Conservation (phyloP, 176 grass and related monocot genomes). For the Oryza coarctata region DNA sequence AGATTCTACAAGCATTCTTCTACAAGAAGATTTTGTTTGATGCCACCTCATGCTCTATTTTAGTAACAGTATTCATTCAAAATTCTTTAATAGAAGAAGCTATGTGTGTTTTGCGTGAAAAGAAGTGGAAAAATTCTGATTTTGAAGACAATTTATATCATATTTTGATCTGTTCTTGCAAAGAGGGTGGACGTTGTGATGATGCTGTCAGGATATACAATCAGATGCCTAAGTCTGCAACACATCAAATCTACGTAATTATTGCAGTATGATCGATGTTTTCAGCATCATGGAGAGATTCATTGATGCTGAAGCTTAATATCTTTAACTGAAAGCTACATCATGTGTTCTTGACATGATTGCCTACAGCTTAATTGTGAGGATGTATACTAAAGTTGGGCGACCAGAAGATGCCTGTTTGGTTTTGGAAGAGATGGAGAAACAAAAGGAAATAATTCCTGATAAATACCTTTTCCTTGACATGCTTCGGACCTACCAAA, state of each 20-base stretch:
- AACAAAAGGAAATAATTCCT: conserved; percentile 78
- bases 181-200: conserved; percentile 59
- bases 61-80: conserved; percentile 68
- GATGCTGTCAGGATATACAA: conserved; percentile 69
- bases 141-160: conserved; percentile 90
- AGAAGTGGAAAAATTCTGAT: conserved; percentile 76
- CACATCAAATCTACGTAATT: conserved; percentile 68
- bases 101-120: conserved; percentile 67
- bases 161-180: conserved; percentile 87
- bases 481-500: conserved; percentile 86
- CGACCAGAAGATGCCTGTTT: conserved; percentile 60
- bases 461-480: conserved; percentile 87
- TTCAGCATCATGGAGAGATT: conserved; percentile 70
- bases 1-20: conserved; percentile 64
- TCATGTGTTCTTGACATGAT: conserved; percentile 68
- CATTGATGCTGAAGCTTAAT: conserved; percentile 67
- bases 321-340: conserved; percentile 57
- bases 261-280: conserved; percentile 85
- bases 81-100: conserved; percentile 75
- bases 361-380: conserved; percentile 75
- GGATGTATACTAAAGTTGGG: conserved; percentile 83
- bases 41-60: conserved; percentile 79
- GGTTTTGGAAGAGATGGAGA: conserved; percentile 79
- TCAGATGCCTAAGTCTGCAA: conserved; percentile 55
- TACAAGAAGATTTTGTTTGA: conserved; percentile 66